A percentile compares a stretch with the other conserved stretches of the same genome.
These are phyloP conservation scores for Penicillium sclerotigenum DNA, from an alignment of 2,329 filamentous ascomycete species.

Conservation along the genomic window DNA sequence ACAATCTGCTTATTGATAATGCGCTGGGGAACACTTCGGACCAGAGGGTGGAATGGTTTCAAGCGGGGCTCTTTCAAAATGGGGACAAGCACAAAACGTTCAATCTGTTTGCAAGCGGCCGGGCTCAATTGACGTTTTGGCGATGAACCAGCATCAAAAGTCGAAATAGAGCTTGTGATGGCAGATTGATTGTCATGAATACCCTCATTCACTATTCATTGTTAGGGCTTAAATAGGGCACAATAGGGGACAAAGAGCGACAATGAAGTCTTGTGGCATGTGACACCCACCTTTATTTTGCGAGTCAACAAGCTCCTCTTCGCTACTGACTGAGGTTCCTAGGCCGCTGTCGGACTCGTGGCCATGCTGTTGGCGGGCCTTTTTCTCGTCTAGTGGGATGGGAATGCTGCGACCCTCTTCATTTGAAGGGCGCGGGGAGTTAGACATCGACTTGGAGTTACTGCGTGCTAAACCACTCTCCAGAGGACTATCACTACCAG, in stretches of 20 bases:
- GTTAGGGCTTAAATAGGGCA: slow-evolving; percentile 22
- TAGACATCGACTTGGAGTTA: background rate
- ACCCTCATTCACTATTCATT: slow-evolving; percentile 20
- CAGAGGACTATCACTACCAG: background rate
- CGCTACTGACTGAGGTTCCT: slow-evolving; percentile 73
- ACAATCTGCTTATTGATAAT: slow-evolving; percentile 83
- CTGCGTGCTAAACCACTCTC: background rate
- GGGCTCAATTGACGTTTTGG: slow-evolving; percentile 62
- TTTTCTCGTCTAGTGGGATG: slow-evolving; percentile 24
- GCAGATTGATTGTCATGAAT: slow-evolving; percentile 45
- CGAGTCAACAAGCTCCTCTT: slow-evolving; percentile 44
- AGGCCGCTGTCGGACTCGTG: slow-evolving; percentile 85
- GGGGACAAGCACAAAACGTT: slow-evolving; percentile 73
- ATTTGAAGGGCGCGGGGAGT: slow-evolving; percentile 31
- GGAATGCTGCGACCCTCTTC: slow-evolving; percentile 13
- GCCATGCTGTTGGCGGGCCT: slow-evolving; percentile 51
- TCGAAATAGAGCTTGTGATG: slow-evolving; percentile 60
- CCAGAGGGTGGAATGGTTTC: slow-evolving; percentile 75
- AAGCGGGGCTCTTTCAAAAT: slow-evolving; percentile 70
- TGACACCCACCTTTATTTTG: slow-evolving; percentile 44
- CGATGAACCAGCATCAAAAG: slow-evolving; percentile 45
- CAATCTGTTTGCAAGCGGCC: slow-evolving; percentile 72
- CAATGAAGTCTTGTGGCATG: background rate
- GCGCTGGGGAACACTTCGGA: slow-evolving; percentile 72
- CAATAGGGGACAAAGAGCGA: background rate